These are phyloP conservation scores for Przewalskia tangutica DNA, from an alignment of 257 asterid species.

Conservation along the genomic window DNA sequence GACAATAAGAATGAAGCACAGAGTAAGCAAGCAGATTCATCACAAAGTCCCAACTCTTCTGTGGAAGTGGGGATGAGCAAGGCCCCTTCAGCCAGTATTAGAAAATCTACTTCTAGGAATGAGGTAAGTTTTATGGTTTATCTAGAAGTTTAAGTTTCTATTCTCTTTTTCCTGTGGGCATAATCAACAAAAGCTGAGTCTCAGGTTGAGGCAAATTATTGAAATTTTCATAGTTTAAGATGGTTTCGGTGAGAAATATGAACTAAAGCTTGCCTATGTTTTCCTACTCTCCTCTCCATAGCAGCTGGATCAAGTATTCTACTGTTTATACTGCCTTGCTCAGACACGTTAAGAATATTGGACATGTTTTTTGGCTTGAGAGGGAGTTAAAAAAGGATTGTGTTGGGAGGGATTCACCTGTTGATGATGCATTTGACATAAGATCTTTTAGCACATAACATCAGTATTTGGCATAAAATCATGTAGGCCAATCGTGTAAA, in stretches of 20 bases:
- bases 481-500: background rate
- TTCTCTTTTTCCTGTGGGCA: background rate
- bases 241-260: background rate
- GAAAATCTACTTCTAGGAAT: slow-evolving; percentile 43
- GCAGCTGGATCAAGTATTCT: background rate
- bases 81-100: slow-evolving; percentile 21
- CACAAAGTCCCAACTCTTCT: slow-evolving; percentile 18
- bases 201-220: background rate
- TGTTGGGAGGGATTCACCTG: background rate
- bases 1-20: slow-evolving; percentile 36
- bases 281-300: background rate
- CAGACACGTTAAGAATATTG: background rate
- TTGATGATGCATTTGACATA: background rate
- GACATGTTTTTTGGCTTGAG: background rate
- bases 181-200: background rate
- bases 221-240: background rate
- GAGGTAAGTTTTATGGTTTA: slow-evolving; percentile 40
- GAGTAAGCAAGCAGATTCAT: slow-evolving; percentile 27
- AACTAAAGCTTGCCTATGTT: background rate
- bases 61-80: slow-evolving; percentile 17
- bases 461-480: background rate
- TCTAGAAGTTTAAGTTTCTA: background rate
- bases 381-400: background rate
- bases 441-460: background rate
- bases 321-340: background rate